Conservation (phyloP, 768 basidiomycete species). For the Hypsizygus marmoreus region DNA sequence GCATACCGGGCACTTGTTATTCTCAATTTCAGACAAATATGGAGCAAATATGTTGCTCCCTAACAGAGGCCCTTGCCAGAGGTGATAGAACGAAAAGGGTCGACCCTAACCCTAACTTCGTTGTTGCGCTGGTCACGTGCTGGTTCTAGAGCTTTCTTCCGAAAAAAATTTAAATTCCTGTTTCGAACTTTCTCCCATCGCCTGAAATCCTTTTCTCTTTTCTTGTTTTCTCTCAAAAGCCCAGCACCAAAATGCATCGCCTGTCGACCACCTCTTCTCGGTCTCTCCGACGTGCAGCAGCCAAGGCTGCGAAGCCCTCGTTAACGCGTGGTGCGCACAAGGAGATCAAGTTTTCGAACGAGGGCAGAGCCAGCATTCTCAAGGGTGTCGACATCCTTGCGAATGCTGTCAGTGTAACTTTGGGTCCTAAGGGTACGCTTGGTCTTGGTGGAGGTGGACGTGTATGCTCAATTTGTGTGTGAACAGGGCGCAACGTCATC, state of each 20-base stretch:
- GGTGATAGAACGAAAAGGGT: too few species aligned
- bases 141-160: too few species aligned
- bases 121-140: too few species aligned
- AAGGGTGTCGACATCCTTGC: slow-evolving; percentile 96
- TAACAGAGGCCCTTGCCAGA: too few species aligned
- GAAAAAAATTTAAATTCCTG: too few species aligned
- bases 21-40: too few species aligned
- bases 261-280: slow-evolving; percentile 66
- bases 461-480: background rate
- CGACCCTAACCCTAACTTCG: too few species aligned
- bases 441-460: background rate
- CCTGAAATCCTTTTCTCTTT: slow-evolving; percentile 4
- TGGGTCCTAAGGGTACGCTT: slow-evolving; percentile 87
- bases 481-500: slow-evolving; percentile 93
- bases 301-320: slow-evolving; percentile 54
- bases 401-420: slow-evolving; percentile 94
- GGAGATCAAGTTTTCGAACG: slow-evolving; percentile 96
- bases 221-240: slow-evolving; percentile 17
- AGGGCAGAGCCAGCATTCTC: slow-evolving; percentile 90
- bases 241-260: slow-evolving; percentile 73
- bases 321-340: slow-evolving; percentile 81
- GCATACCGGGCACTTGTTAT: too few species aligned
- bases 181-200: too few species aligned
- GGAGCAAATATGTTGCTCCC: too few species aligned
- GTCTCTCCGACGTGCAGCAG: slow-evolving; percentile 68